Conservation (phyloP, 805 yeast species). For the Yarrowia sp. region DNA sequence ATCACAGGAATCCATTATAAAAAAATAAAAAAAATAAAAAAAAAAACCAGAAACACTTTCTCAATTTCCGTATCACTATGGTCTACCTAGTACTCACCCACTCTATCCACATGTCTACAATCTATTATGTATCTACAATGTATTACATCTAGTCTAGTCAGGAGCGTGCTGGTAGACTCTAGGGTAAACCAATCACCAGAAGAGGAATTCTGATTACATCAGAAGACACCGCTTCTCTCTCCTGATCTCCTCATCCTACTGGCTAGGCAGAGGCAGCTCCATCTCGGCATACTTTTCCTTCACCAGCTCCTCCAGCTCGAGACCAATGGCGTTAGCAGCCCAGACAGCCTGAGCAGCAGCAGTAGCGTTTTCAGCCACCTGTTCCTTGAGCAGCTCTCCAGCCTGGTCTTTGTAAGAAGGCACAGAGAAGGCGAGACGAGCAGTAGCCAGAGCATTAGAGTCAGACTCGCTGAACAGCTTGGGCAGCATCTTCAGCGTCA, state of each 20-base stretch:
- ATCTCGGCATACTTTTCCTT: neutral
- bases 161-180: too few relatives aligned
- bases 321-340: neutral
- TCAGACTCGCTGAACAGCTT: neutral
- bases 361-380: neutral
- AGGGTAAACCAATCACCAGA: too few relatives aligned
- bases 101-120: too few relatives aligned
- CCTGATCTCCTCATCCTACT: neutral
- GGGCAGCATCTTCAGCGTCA: constrained; percentile 29
- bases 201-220: too few relatives aligned
- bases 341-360: neutral
- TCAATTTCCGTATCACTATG: too few relatives aligned
- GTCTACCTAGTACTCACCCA: too few relatives aligned
- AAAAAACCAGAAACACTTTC: too few relatives aligned
- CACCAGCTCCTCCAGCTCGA: neutral
- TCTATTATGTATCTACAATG: too few relatives aligned
- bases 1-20: too few relatives aligned
- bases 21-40: too few relatives aligned
- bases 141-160: too few relatives aligned
- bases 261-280: neutral
- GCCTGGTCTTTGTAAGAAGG: neutral
- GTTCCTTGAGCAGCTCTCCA: neutral
- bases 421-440: constrained; percentile 15
- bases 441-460: neutral
- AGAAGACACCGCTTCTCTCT: neutral